These are phyloP conservation scores for Pythium apleroticum DNA, from an alignment of 352 stramenopile genomes.

Conservation along the genomic window DNA sequence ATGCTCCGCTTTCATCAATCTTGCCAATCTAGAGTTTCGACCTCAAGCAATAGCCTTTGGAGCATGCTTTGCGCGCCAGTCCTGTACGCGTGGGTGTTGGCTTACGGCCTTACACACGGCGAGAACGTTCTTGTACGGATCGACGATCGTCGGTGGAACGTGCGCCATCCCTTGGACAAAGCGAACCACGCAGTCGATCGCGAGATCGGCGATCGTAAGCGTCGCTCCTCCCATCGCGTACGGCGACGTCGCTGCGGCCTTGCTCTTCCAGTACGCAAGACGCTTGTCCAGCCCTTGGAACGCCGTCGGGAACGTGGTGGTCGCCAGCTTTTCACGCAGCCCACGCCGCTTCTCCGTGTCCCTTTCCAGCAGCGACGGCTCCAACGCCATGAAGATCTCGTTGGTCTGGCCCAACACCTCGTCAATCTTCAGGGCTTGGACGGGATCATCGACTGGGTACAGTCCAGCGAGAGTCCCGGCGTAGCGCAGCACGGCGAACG, in stretches of 20 bases:
- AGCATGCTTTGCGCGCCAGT: constrained; percentile 13
- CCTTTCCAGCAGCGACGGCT: constrained; percentile 30
- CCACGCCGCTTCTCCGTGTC: constrained; percentile 29
- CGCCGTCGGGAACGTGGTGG: constrained; percentile 38
- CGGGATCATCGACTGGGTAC: constrained; percentile 27
- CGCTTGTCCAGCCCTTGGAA: constrained; percentile 41
- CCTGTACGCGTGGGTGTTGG: constrained; percentile 11
- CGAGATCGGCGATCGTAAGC: constrained; percentile 55
- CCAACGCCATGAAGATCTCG: constrained; percentile 19
- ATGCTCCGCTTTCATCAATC: too few relatives aligned
- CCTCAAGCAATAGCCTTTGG: background rate
- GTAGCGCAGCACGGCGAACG: constrained; percentile 36
- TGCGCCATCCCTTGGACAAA: constrained; percentile 14
- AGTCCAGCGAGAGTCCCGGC: constrained; percentile 30
- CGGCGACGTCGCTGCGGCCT: background rate
- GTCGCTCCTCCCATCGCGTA: constrained; percentile 30
- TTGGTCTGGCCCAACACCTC: constrained; percentile 31
- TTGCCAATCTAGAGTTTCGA: too few relatives aligned
- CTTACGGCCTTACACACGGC: constrained; percentile 4
- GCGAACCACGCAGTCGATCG: constrained; percentile 41
- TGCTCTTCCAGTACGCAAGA: constrained; percentile 15
- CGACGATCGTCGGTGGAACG: constrained; percentile 17
- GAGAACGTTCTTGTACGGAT: constrained; percentile 6
- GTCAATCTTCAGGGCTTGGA: background rate
- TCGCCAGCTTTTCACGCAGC: constrained; percentile 31